phyloP scores from a whole-genome alignment of 2,329 filamentous ascomycete genomes.

The Phialophora macrospora region DNA sequence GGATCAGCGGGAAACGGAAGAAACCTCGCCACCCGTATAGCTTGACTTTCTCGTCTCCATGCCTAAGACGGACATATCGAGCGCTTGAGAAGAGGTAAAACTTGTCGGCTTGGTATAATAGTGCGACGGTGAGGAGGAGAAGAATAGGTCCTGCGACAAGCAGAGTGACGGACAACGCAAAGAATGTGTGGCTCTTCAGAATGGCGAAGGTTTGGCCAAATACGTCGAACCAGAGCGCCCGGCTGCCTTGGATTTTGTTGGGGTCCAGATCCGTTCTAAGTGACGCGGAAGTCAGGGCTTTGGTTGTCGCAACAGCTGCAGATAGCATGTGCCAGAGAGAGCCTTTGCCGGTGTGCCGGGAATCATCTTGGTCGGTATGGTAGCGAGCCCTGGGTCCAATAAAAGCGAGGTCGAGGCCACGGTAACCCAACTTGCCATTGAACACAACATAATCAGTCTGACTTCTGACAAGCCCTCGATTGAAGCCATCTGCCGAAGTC shows the following conservation, averaged over 20 bases:
- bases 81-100: constrained; percentile 83
- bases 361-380: constrained; percentile 88
- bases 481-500: constrained; percentile 81
- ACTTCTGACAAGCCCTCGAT: constrained; percentile 75
- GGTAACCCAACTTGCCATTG: constrained; percentile 74
- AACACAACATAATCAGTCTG: constrained; percentile 91
- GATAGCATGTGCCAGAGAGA: constrained; percentile 96
- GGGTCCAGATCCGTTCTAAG: constrained; percentile 29
- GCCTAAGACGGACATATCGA: constrained; percentile 64
- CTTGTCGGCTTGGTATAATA: constrained; percentile 74
- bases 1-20: constrained; percentile 79
- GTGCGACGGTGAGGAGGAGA: constrained; percentile 69
- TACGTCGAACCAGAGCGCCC: constrained; percentile 89
- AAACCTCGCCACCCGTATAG: constrained; percentile 81
- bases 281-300: constrained; percentile 70
- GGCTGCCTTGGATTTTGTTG: constrained; percentile 45
- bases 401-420: constrained; percentile 91
- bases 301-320: constrained; percentile 74
- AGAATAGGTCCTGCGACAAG: constrained; percentile 78
- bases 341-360: constrained; percentile 68
- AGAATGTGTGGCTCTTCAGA: constrained; percentile 79
- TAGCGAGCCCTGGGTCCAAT: constrained; percentile 84
- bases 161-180: constrained; percentile 83
- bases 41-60: constrained; percentile 63
- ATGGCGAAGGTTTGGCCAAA: constrained; percentile 80